These are phyloP conservation scores for Colletotrichum horii DNA, from an alignment of 2,329 filamentous ascomycete species.

Conservation along the genomic window DNA sequence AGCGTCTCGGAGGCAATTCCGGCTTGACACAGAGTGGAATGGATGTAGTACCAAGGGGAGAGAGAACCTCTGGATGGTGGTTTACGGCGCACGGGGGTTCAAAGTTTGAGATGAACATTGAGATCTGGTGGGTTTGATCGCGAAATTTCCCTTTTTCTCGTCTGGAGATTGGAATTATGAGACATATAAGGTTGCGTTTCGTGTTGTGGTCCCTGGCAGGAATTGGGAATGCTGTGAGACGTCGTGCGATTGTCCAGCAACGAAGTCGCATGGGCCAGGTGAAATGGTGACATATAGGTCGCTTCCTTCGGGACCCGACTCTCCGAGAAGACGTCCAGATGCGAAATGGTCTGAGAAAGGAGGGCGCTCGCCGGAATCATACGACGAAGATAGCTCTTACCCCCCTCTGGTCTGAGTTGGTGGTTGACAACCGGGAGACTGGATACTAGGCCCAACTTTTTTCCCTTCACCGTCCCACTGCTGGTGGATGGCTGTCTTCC, in stretches of 20 bases:
- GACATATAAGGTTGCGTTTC: neutral
- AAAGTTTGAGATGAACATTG: slow-evolving; percentile 1
- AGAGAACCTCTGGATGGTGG: neutral
- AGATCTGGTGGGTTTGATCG: neutral
- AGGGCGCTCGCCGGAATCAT: neutral
- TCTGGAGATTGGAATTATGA: neutral
- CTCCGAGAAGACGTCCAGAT: neutral
- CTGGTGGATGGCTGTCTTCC: neutral
- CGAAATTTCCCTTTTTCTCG: neutral
- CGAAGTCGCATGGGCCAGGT: neutral
- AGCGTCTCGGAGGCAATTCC: neutral
- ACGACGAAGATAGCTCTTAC: neutral
- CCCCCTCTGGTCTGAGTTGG: neutral
- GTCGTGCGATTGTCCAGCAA: neutral
- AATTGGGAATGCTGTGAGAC: neutral
- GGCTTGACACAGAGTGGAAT: neutral
- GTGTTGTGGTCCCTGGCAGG: neutral
- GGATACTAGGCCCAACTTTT: neutral
- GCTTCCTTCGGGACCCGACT: neutral
- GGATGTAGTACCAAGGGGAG: neutral
- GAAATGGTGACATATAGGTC: neutral
- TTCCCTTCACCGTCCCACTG: neutral
- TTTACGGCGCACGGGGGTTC: neutral
- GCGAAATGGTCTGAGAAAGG: neutral
- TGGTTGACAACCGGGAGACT: neutral